Conservation (phyloP, 2,329 filamentous ascomycete genomes). For the Colletotrichum sp. region DNA sequence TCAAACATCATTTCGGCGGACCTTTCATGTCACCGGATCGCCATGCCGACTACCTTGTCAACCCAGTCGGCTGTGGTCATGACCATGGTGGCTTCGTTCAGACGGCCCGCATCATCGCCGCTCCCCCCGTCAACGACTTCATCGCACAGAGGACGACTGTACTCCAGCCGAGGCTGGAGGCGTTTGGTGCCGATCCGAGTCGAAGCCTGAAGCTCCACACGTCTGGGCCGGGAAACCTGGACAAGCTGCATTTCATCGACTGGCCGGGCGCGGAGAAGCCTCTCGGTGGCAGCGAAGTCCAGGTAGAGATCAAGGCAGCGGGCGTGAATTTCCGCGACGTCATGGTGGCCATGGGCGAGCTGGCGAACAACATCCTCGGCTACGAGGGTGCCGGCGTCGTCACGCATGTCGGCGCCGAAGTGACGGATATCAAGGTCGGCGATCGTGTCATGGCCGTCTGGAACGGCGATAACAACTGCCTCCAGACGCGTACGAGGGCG, state of each 20-base stretch:
- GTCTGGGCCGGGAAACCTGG: constrained; percentile 26
- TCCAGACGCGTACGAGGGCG: neutral
- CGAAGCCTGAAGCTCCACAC: constrained; percentile 2
- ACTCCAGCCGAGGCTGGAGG: neutral
- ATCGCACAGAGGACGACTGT: neutral
- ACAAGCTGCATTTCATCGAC: constrained; percentile 30
- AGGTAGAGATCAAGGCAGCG: constrained; percentile 32
- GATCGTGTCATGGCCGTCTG: constrained; percentile 1
- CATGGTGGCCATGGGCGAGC: constrained; percentile 30
- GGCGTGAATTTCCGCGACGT: constrained; percentile 41
- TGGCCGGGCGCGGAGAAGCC: constrained; percentile 23
- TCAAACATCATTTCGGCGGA: neutral
- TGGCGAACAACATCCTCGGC: constrained; percentile 25
- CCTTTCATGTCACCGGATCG: neutral
- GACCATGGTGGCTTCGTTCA: neutral
- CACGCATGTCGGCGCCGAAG: constrained; percentile 21
- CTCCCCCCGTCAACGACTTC: neutral
- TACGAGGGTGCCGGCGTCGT: constrained; percentile 31
- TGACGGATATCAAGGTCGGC: neutral
- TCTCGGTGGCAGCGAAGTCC: constrained; percentile 27
- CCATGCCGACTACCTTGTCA: neutral
- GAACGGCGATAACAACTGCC: neutral
- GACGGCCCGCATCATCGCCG: neutral
- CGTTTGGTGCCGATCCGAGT: constrained; percentile 15
- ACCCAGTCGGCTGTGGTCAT: neutral